Conservation (phyloP, 2,329 filamentous ascomycete species). For the Elsinoe ampelina region DNA sequence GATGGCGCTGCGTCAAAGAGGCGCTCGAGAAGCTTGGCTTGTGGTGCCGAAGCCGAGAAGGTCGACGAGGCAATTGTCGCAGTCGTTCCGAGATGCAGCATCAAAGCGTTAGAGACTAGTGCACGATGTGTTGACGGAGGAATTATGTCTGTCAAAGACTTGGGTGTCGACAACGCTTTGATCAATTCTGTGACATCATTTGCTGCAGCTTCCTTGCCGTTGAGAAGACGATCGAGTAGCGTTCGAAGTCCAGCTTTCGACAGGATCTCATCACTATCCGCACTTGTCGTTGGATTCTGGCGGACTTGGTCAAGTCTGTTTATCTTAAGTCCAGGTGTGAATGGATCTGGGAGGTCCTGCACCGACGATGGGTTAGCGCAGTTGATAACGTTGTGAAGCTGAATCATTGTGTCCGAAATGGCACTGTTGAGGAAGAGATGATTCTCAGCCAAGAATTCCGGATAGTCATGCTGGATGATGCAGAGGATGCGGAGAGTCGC, state of each 20-base stretch:
- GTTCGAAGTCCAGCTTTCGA: constrained; percentile 44
- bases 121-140: constrained; percentile 38
- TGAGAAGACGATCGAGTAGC: constrained; percentile 43
- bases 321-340: constrained; percentile 63
- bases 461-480: constrained; percentile 85
- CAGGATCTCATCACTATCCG: constrained; percentile 49
- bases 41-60: constrained; percentile 56
- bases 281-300: constrained; percentile 55
- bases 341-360: constrained; percentile 57
- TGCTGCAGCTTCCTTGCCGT: constrained; percentile 46
- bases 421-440: constrained; percentile 72
- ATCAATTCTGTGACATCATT: constrained; percentile 69
- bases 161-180: constrained; percentile 52
- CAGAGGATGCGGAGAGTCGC: constrained; percentile 74
- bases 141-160: constrained; percentile 31
- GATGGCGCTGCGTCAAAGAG: constrained; percentile 56
- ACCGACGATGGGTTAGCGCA: constrained; percentile 65
- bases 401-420: constrained; percentile 74
- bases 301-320: constrained; percentile 68
- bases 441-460: constrained; percentile 83
- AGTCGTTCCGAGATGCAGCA: constrained; percentile 70
- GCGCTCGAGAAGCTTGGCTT: constrained; percentile 64
- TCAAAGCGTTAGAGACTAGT: constrained; percentile 66
- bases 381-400: constrained; percentile 80
- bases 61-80: constrained; percentile 57